Conservation (phyloP, 129 eudicot species). For the Chrysanthemum seticuspe region DNA sequence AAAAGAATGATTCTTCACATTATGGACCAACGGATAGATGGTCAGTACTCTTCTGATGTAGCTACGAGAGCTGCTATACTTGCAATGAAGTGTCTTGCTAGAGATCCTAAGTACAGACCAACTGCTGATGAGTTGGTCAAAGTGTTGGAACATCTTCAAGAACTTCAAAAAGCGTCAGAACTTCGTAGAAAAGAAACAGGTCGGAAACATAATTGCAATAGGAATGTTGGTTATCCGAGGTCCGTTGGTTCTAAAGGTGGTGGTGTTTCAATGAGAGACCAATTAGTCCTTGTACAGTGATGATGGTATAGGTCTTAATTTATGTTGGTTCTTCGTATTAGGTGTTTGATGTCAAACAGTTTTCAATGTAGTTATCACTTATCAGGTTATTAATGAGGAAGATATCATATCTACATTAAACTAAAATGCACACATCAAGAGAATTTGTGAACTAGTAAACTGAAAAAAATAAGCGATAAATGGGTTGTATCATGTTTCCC, state of each 20-base stretch:
- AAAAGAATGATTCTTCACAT: conserved; percentile 56
- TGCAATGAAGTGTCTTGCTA: conserved; percentile 62
- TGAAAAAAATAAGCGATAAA: conserved; percentile 8
- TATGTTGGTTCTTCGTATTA: background rate
- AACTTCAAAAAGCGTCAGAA: conserved; percentile 35
- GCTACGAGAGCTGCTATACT: conserved; percentile 61
- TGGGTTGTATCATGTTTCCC: conserved; percentile 27
- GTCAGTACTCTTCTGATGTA: conserved; percentile 58
- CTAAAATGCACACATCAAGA: background rate
- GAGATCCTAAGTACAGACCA: conserved; percentile 66
- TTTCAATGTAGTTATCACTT: background rate
- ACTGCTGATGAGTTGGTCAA: conserved; percentile 66
- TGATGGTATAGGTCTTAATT: background rate
- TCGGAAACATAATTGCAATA: conserved; percentile 28
- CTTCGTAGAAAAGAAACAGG: conserved; percentile 28
- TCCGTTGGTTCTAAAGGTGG: conserved; percentile 31
- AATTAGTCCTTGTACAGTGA: conserved; percentile 21
- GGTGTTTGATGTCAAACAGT: background rate
- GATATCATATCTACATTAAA: background rate
- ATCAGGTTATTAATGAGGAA: background rate
- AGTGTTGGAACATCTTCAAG: conserved; percentile 63
- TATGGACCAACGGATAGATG: conserved; percentile 68
- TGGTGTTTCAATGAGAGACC: conserved; percentile 13
- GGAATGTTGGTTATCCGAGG: conserved; percentile 35
- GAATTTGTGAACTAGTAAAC: conserved; percentile 10